Conservation (phyloP, 164 flowering plant species). For the Sextonia rubra region DNA sequence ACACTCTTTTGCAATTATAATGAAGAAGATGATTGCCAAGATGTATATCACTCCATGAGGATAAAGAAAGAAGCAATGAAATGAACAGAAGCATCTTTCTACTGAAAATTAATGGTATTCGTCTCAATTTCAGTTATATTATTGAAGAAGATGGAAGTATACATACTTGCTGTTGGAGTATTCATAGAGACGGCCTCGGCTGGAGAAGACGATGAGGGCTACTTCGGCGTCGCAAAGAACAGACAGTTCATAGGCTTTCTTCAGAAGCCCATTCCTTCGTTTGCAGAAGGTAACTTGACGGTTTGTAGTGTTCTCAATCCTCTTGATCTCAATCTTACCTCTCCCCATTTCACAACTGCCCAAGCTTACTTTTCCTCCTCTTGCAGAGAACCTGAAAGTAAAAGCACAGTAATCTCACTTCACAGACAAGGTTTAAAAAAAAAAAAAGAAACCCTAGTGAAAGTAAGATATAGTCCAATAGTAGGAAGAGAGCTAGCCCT, state of each 20-base stretch:
- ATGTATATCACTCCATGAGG: too few species aligned
- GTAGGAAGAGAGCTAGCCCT: too few species aligned
- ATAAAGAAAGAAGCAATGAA: too few species aligned
- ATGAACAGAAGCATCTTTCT: too few species aligned
- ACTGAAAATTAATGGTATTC: too few species aligned
- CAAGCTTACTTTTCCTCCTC: neutral
- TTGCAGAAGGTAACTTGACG: conserved; percentile 33
- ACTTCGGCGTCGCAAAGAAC: conserved; percentile 30
- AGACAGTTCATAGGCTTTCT: conserved; percentile 31
- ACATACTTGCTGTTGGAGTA: conserved; percentile 27
- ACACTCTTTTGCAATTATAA: too few species aligned
- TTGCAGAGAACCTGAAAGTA: neutral
- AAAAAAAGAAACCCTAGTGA: too few species aligned
- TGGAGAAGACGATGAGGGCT: conserved; percentile 28
- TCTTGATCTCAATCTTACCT: conserved; percentile 31
- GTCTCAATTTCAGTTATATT: too few species aligned
- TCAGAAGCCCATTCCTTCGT: conserved; percentile 28
- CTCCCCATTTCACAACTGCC: conserved; percentile 18
- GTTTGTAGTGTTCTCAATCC: conserved; percentile 30
- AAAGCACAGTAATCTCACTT: too few species aligned
- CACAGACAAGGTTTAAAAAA: too few species aligned
- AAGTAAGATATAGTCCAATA: too few species aligned
- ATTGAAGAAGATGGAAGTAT: neutral
- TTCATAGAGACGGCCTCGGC: conserved; percentile 32
- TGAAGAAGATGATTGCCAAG: too few species aligned